phyloP scores from a whole-genome alignment of 1,284 basidiomycete genomes.

The Kwoniella shivajii region DNA sequence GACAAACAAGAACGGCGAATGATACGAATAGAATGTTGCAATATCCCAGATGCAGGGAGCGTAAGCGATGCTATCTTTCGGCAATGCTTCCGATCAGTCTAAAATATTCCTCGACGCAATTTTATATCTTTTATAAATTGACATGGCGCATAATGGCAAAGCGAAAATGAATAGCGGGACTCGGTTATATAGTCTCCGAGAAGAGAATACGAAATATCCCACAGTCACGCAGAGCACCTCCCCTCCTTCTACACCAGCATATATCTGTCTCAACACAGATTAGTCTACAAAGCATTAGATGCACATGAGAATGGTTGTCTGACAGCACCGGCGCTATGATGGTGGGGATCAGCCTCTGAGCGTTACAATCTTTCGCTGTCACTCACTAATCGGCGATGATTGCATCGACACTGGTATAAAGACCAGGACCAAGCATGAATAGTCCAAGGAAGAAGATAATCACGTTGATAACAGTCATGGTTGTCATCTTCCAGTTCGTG shows the following conservation, averaged over 20 bases:
- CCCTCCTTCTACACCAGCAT: not conserved
- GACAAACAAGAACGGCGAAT: too few species aligned
- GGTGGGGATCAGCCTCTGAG: not conserved
- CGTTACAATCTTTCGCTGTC: not conserved
- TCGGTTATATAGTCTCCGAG: too few species aligned
- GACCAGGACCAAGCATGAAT: slow-evolving; percentile 57
- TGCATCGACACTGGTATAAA: slow-evolving; percentile 56
- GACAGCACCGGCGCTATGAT: slow-evolving; percentile 14
- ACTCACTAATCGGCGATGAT: slow-evolving; percentile 54
- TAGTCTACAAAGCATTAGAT: slow-evolving; percentile 16
- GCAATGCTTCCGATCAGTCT: too few species aligned
- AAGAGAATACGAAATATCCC: too few species aligned
- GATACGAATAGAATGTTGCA: too few species aligned
- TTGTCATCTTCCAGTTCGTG: slow-evolving; percentile 28
- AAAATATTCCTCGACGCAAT: too few species aligned
- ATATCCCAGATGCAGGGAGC: too few species aligned
- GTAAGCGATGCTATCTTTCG: too few species aligned
- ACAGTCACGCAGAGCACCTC: too few species aligned
- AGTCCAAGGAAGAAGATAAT: slow-evolving; percentile 53
- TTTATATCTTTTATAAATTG: too few species aligned
- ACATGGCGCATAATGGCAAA: too few species aligned
- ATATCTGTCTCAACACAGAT: not conserved
- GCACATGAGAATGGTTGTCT: slow-evolving; percentile 17
- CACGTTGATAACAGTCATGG: slow-evolving; percentile 47
- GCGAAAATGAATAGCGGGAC: too few species aligned